Percentiles rank a stretch among this genome's conserved stretches.
Conservation (phyloP, 1,284 basidiomycete species). For the Puccinia coronata region DNA sequence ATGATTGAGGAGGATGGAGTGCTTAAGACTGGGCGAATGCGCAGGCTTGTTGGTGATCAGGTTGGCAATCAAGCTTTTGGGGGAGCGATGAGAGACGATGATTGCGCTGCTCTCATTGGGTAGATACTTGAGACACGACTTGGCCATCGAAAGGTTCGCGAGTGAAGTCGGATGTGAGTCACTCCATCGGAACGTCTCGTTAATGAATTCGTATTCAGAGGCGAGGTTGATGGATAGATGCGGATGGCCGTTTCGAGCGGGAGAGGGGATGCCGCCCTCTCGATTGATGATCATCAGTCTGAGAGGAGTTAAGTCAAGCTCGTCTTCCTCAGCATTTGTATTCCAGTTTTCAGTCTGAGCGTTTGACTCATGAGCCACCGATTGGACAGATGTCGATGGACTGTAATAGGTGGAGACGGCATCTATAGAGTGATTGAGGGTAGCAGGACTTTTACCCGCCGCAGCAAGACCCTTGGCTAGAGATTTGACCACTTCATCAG, state of each 20-base stretch:
- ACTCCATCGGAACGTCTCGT: constrained; percentile 82
- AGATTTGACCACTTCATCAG: constrained; percentile 87
- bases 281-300: constrained; percentile 97
- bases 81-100: constrained; percentile 95
- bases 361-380: constrained; percentile 57
- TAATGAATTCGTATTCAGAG: constrained; percentile 83
- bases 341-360: constrained; percentile 14
- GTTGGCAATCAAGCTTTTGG: constrained; percentile 91
- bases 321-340: constrained; percentile 40
- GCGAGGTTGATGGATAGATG: constrained; percentile 94
- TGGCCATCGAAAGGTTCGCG: constrained; percentile 81
- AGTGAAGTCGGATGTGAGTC: constrained; percentile 81
- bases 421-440: constrained; percentile 53
- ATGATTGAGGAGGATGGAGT: constrained; percentile 77
- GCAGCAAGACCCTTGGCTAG: constrained; percentile 77
- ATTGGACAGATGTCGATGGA: constrained; percentile 13
- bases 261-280: constrained; percentile 95
- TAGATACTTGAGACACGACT: constrained; percentile 87
- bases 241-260: constrained; percentile 88
- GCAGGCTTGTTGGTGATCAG: constrained; percentile 98
- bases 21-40: constrained; percentile 88
- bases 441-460: constrained; percentile 49
- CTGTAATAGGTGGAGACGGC: constrained; percentile 54
- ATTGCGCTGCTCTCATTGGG: constrained; percentile 88
- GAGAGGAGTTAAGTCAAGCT: constrained; percentile 77